Evolutionary conservation across 23 red algal species (phyloP), one percentile per base, ranked within the genome.

Genomic region (Gracilaria vermiculophylla): DNA sequence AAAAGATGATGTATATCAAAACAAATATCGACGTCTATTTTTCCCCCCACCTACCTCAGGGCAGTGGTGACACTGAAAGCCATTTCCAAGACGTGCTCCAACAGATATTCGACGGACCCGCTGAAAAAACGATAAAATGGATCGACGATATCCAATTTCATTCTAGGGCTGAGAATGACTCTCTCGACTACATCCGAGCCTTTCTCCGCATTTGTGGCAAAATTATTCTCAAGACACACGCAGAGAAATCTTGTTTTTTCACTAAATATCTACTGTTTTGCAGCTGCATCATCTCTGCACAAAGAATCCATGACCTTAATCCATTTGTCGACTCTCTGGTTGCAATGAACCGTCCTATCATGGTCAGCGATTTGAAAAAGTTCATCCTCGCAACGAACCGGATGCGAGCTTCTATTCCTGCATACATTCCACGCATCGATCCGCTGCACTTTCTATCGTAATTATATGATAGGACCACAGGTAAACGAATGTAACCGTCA

Each of bases 111-210:
- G 17, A 44, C 17, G 52, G 39, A 54, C 31, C 19, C 1, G 53
- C 36, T 19, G 48, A 66, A 41, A 39, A 44, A 25, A 43, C 69
- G 36, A 20, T 83, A n/a, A 55, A 83, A 23, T 83, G 79, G 56
- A 61, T 83, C 2, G 56, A 83, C 33, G 79, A 83, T 44, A 40
- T 83, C 24, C 53, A 67, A 6, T 42, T 83, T 13, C 24, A 83
- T 27, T n/a, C 34, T 2, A 69, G 11, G 47, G 36, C 39, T 11
- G 79, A 83, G 48, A 57, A 69, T 24, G 79, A 83, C 13, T 57
- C 69, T 2, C 19, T 83, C 1, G 17, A 24, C 1, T 48, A 83
- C 19, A 48, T 83, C 34, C 23, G 69, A 44, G 1, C 16, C 8
- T 69, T 83, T 21, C 33, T 83, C 31, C 19, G 16, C 23, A 32